Conservation (phyloP, 495 filamentous ascomycete genomes). For the Penicillium robsamsonii region DNA sequence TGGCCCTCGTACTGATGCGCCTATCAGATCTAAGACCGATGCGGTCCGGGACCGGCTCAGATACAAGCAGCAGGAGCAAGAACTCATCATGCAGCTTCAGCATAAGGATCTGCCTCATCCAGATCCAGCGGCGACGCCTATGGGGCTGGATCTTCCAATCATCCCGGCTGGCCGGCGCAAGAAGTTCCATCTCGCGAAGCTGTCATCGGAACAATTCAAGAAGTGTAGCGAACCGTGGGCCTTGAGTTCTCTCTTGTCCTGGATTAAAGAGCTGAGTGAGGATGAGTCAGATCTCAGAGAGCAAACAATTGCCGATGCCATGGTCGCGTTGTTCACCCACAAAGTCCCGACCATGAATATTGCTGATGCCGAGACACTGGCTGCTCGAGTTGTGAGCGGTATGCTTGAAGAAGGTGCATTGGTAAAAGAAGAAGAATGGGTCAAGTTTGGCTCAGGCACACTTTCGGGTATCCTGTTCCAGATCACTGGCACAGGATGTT, state of each 20-base stretch:
- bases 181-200: conserved; percentile 83
- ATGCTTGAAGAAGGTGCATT: conserved; percentile 80
- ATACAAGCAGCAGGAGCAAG: conserved; percentile 60
- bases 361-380: conserved; percentile 88
- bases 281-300: conserved; percentile 79
- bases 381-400: conserved; percentile 70
- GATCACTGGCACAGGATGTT: conserved; percentile 90
- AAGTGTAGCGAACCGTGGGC: conserved; percentile 92
- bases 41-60: conserved; percentile 67
- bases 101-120: conserved; percentile 43
- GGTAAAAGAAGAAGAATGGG: conserved; percentile 93
- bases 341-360: conserved; percentile 99
- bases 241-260: conserved; percentile 78
- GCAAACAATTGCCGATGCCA: conserved; percentile 76
- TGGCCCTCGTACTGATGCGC: conserved; percentile 74
- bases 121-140: conserved; percentile 41
- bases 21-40: conserved; percentile 91
- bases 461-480: conserved; percentile 90
- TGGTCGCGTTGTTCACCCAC: conserved; percentile 87
- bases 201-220: conserved; percentile 79
- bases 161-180: conserved; percentile 67
- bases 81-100: conserved; percentile 52
- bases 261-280: conserved; percentile 85
- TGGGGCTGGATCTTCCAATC: conserved; percentile 66
- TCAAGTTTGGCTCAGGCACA: conserved; percentile 75